phyloP scores from a whole-genome alignment of 495 filamentous ascomycete species.

The Xeromyces bisporus region DNA sequence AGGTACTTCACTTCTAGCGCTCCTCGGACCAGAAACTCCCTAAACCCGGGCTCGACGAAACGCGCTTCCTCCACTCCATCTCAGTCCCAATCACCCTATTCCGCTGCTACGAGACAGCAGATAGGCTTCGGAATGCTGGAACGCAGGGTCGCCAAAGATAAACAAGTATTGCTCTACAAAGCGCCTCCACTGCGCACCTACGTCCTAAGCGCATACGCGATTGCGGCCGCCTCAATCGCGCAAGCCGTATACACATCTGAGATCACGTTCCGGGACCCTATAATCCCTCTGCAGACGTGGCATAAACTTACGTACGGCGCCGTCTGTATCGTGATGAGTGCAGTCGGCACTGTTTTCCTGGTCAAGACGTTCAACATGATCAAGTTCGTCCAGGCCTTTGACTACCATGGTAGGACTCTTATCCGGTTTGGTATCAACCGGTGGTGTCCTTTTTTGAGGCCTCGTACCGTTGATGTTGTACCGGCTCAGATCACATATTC shows the following conservation, averaged over 20 bases:
- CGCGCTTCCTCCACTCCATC: neutral
- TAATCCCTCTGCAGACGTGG: conserved; percentile 20
- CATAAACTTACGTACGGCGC: conserved; percentile 21
- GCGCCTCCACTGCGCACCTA: conserved; percentile 44
- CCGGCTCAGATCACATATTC: conserved; percentile 23
- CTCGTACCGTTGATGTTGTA: conserved; percentile 20
- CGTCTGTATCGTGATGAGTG: conserved; percentile 28
- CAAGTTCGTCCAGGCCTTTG: conserved; percentile 20
- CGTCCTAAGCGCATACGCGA: conserved; percentile 36
- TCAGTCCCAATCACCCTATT: conserved; percentile 13
- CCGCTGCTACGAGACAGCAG: conserved; percentile 12
- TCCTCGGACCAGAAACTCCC: conserved; percentile 8
- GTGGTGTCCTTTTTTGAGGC: conserved; percentile 25
- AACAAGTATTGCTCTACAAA: conserved; percentile 37
- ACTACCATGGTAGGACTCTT: conserved; percentile 12
- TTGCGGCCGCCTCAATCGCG: conserved; percentile 38
- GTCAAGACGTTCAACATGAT: conserved; percentile 20
- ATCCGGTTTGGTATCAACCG: conserved; percentile 24
- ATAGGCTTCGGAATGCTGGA: conserved; percentile 17
- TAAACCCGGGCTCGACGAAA: conserved; percentile 5
- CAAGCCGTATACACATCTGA: conserved; percentile 41
- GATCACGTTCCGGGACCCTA: conserved; percentile 18
- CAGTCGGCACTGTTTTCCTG: conserved; percentile 25
- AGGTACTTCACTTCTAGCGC: conserved; percentile 21
- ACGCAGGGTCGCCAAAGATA: conserved; percentile 20